phyloP scores from a whole-genome alignment of 768 basidiomycete species.

The Boletus barrowsii region DNA sequence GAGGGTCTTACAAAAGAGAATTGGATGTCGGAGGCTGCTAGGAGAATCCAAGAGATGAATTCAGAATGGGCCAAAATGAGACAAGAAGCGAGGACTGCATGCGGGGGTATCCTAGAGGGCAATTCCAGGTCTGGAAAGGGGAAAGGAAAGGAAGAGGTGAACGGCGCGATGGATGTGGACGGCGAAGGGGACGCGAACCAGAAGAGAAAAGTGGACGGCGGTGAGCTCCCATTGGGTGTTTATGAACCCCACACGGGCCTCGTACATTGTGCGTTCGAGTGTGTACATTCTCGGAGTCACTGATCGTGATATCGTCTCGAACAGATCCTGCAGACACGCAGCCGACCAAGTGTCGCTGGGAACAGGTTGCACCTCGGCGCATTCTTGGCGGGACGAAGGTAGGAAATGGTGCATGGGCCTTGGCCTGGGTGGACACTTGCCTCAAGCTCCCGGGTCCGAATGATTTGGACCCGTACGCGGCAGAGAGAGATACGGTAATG shows the following conservation, averaged over 20 bases:
- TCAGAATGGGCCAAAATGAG: slow-evolving; percentile 62
- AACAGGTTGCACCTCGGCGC: slow-evolving; percentile 47
- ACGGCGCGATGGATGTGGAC: slow-evolving; percentile 29
- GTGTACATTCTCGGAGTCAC: background rate
- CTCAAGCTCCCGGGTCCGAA: slow-evolving; percentile 34
- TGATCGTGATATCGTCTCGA: slow-evolving; percentile 4
- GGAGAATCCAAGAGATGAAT: slow-evolving; percentile 59
- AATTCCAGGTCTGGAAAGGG: slow-evolving; percentile 28
- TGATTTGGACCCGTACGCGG: slow-evolving; percentile 18
- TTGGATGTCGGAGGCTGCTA: slow-evolving; percentile 86
- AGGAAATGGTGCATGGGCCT: slow-evolving; percentile 76
- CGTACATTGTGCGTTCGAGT: slow-evolving; percentile 59
- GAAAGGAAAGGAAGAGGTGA: slow-evolving; percentile 31
- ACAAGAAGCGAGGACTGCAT: slow-evolving; percentile 48
- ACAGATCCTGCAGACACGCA: slow-evolving; percentile 78
- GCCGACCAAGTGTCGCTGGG: slow-evolving; percentile 63
- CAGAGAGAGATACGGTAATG: slow-evolving; percentile 22
- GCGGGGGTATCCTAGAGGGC: slow-evolving; percentile 46
- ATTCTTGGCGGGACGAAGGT: slow-evolving; percentile 70
- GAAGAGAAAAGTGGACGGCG: slow-evolving; percentile 30
- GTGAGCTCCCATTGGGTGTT: slow-evolving; percentile 54
- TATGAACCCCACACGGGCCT: slow-evolving; percentile 83
- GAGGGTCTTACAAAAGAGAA: slow-evolving; percentile 85
- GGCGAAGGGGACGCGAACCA: slow-evolving; percentile 26
- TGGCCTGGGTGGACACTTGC: slow-evolving; percentile 70